Evolutionary conservation across 352 stramenopile genomes (phyloP).

Genomic region (Pythium inflatum): DNA sequence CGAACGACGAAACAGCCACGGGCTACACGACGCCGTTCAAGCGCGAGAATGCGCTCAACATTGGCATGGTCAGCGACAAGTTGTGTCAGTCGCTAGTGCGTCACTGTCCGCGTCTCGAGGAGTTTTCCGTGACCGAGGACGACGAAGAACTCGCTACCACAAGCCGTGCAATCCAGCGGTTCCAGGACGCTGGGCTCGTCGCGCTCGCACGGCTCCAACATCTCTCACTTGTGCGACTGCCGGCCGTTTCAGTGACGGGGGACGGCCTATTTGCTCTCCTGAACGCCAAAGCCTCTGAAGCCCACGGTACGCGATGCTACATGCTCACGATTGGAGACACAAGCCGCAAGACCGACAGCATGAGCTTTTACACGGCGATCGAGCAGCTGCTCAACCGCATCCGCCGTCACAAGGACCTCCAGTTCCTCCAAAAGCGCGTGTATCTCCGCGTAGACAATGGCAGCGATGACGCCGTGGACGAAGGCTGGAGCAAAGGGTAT

Average conservation of each 20-base stretch:
- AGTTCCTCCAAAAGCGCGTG: not conserved
- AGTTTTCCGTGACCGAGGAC: constrained; percentile 7
- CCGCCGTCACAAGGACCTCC: not conserved
- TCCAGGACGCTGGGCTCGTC: constrained; percentile 1
- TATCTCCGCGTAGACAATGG: constrained; percentile 6
- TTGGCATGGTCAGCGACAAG: constrained; percentile 7
- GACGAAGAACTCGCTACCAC: not conserved
- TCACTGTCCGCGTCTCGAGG: constrained; percentile 9
- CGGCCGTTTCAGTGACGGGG: constrained; percentile 4
- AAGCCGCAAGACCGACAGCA: not conserved
- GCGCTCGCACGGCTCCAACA: not conserved
- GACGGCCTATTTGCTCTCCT: constrained; percentile 8
- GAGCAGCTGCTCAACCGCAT: not conserved
- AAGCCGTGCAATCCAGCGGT: constrained; percentile 3
- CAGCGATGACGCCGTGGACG: not conserved
- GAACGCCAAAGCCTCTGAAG: not conserved
- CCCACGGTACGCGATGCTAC: constrained; percentile 1
- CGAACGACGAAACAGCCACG: not conserved
- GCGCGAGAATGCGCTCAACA: constrained; percentile 13
- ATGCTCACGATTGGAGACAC: constrained; percentile 3
- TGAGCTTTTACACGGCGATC: constrained; percentile 7
- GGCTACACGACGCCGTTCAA: not conserved
- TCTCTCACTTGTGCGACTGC: not conserved
- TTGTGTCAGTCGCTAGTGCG: constrained; percentile 11
- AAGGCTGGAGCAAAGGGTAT: not conserved